Conservation (phyloP, 2,329 filamentous ascomycete genomes). For the Neurospora crassa region DNA sequence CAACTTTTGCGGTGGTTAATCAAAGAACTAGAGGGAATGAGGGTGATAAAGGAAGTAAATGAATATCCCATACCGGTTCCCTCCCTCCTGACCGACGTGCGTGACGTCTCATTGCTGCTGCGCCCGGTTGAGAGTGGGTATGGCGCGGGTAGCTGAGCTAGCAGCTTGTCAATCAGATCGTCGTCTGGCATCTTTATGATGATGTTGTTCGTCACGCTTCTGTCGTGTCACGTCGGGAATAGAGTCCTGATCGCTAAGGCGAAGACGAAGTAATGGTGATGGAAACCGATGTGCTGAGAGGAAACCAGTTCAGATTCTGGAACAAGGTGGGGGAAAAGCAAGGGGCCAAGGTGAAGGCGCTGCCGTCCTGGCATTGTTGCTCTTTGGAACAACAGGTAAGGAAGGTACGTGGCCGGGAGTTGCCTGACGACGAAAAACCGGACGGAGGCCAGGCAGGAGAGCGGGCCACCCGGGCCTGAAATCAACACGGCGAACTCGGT, state of each 20-base stretch:
- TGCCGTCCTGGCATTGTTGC: background rate
- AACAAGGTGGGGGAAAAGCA: background rate
- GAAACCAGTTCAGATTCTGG: background rate
- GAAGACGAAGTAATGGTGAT: background rate
- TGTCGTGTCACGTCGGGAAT: background rate
- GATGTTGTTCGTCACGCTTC: background rate
- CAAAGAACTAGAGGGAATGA: background rate
- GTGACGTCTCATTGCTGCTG: background rate
- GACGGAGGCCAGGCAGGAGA: background rate
- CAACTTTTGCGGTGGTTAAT: background rate
- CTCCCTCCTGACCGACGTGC: background rate
- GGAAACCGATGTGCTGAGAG: background rate
- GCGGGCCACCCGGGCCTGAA: background rate
- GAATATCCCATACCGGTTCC: background rate
- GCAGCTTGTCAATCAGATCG: background rate
- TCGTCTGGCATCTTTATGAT: background rate
- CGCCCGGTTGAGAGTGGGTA: background rate
- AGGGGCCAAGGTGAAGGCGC: background rate
- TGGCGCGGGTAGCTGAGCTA: background rate
- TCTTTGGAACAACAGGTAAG: background rate
- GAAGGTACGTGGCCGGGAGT: background rate
- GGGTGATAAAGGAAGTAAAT: background rate
- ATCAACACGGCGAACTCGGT: background rate
- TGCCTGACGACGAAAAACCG: background rate
- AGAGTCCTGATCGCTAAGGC: background rate